These are phyloP conservation scores for Acacia crassicarpa DNA, from an alignment of 306 rosid species.

Conservation along the genomic window DNA sequence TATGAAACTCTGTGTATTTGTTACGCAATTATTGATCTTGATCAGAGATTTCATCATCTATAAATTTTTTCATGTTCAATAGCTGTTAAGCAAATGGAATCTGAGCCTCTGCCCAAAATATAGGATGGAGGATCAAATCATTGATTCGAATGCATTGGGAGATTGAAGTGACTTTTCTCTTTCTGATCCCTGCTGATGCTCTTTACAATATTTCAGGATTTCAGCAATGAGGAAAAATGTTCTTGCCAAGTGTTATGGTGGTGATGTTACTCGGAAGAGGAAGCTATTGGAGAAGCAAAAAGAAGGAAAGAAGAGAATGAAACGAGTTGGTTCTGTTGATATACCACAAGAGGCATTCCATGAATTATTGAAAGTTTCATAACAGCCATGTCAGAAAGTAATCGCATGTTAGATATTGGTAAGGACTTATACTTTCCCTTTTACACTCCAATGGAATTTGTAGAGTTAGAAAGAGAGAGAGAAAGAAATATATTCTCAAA, in stretches of 20 bases:
- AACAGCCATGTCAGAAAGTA: slow-evolving; percentile 23
- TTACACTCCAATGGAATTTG: background rate
- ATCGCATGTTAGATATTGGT: slow-evolving; percentile 25
- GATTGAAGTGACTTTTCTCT: background rate
- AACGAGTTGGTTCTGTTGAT: slow-evolving; percentile 90
- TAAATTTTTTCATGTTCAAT: slow-evolving; percentile 10
- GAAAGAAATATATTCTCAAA: too few relatives aligned
- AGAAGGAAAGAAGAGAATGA: slow-evolving; percentile 99
- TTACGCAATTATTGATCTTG: background rate
- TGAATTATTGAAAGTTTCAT: slow-evolving; percentile 82
- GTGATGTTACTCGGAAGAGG: slow-evolving; percentile 82
- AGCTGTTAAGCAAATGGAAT: background rate
- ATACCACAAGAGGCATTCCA: slow-evolving; percentile 97
- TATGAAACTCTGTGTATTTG: background rate
- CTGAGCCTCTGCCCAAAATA: background rate
- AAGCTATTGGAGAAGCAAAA: slow-evolving; percentile 95
- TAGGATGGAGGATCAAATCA: slow-evolving; percentile 4
- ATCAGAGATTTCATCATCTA: background rate
- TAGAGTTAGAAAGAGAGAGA: too few relatives aligned
- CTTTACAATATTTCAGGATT: slow-evolving; percentile 48
- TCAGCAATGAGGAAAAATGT: slow-evolving; percentile 92
- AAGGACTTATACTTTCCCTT: slow-evolving; percentile 17
- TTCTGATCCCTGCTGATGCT: slow-evolving; percentile 26
- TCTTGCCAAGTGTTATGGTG: slow-evolving; percentile 94
- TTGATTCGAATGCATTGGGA: slow-evolving; percentile 3